A percentile compares a stretch with the other conserved stretches of the same genome.
phyloP scores from a whole-genome alignment of 2,329 filamentous ascomycete species.

The Karstenula rhodostoma region DNA sequence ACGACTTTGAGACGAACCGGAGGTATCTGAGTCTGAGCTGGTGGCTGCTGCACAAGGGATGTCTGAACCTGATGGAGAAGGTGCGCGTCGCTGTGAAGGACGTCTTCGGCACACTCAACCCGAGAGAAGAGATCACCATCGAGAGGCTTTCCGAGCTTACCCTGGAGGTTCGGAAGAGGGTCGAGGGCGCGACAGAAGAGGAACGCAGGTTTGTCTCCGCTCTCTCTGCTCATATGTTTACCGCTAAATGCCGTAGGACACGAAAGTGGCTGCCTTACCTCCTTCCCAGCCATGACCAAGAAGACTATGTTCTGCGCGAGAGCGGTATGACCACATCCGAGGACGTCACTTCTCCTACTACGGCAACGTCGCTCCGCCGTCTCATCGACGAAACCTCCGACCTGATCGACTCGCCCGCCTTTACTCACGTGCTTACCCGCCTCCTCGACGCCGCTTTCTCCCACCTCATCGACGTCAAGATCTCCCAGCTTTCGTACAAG shows the following conservation, averaged over 20 bases:
- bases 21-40: constrained; percentile 96
- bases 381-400: constrained; percentile 96
- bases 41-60: constrained; percentile 95
- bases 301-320: constrained; percentile 83
- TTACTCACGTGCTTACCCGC: constrained; percentile 83
- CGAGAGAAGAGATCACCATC: constrained; percentile 85
- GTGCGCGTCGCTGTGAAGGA: constrained; percentile 88
- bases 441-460: constrained; percentile 90
- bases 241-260: constrained; percentile 46
- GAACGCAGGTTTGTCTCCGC: constrained; percentile 61
- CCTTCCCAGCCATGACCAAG: constrained; percentile 79
- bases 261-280: constrained; percentile 84
- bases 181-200: constrained; percentile 77
- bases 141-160: constrained; percentile 81
- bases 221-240: background rate
- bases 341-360: constrained; percentile 46
- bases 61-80: constrained; percentile 79
- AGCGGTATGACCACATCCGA: constrained; percentile 72
- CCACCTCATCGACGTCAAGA: constrained; percentile 80
- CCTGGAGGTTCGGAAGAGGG: constrained; percentile 80
- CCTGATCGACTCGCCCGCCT: constrained; percentile 91
- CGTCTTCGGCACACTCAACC: constrained; percentile 87
- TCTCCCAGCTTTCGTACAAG: constrained; percentile 81
- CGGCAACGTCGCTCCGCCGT: constrained; percentile 72
- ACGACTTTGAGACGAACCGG: constrained; percentile 95